Conservation (phyloP, 352 stramenopile genomes). For the Phytophthora pseudosyringae region DNA sequence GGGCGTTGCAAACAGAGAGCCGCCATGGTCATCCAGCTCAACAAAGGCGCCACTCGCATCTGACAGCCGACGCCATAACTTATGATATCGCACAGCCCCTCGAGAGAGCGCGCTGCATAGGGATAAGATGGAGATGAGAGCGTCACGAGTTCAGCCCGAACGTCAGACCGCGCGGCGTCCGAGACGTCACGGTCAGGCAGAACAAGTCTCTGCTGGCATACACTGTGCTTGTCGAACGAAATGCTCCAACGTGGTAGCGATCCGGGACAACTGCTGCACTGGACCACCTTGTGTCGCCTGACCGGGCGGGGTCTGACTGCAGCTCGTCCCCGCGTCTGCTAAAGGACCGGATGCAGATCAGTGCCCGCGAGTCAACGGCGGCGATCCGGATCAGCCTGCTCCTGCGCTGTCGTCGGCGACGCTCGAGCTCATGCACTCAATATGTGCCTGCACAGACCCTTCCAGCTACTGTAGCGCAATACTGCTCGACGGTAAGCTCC, state of each 20-base stretch:
- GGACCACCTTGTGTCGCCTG: constrained; percentile 1
- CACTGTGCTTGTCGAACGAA: constrained; percentile 9
- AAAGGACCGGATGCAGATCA: constrained; percentile 10
- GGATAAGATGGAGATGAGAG: constrained; percentile 10
- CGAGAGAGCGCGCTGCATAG: constrained; percentile 1
- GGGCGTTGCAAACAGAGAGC: constrained; percentile 2
- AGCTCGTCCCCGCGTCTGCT: not conserved
- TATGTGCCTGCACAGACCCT: too few relatives aligned
- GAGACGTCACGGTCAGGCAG: too few relatives aligned
- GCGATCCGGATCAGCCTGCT: too few relatives aligned
- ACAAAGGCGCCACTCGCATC: constrained; percentile 11
- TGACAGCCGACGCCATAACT: not conserved
- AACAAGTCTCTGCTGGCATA: not conserved
- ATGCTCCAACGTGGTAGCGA: constrained; percentile 9
- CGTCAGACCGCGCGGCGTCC: too few relatives aligned
- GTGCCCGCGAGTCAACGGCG: not conserved
- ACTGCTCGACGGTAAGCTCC: not conserved
- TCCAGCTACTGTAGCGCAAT: not conserved
- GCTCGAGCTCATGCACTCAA: too few relatives aligned
- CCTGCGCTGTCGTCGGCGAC: too few relatives aligned
- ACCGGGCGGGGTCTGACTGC: not conserved
- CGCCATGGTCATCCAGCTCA: not conserved
- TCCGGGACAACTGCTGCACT: constrained; percentile 7
- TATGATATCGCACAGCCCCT: constrained; percentile 6
- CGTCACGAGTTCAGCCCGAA: not conserved